Conservation (phyloP, 169 alveolate genomes). For the Haemoproteus tartakovskyi region DNA sequence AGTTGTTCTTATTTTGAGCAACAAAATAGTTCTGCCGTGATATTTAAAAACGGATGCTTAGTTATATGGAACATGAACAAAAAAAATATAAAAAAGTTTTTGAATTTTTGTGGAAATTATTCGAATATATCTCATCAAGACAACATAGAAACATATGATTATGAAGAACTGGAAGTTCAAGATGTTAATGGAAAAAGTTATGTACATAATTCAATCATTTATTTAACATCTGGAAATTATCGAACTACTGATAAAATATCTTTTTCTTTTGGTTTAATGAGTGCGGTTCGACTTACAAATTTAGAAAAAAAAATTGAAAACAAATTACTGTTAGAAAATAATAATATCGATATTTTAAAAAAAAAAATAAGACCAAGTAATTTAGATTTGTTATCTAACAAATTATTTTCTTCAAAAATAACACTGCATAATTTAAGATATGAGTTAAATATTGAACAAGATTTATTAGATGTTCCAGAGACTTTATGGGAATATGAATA, state of each 20-base stretch:
- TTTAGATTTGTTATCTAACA: conserved; percentile 47
- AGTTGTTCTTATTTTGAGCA: conserved; percentile 61
- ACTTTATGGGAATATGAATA: conserved; percentile 74
- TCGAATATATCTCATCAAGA: background rate
- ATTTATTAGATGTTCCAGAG: conserved; percentile 72
- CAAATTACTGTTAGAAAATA: conserved; percentile 55
- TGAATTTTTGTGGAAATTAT: conserved; percentile 1
- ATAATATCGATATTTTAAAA: conserved; percentile 56
- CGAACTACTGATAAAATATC: conserved; percentile 59
- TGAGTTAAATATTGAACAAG: conserved; percentile 65
- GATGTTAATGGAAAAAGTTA: conserved; percentile 53
- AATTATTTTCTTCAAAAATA: conserved; percentile 49
- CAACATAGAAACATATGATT: conserved; percentile 23
- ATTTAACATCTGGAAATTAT: conserved; percentile 21
- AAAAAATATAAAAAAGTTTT: conserved; percentile 29
- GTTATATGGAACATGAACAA: conserved; percentile 64
- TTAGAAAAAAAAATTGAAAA: conserved; percentile 64
- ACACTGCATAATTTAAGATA: conserved; percentile 56
- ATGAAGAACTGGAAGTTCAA: conserved; percentile 62
- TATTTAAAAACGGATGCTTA: conserved; percentile 64
- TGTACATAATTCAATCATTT: conserved; percentile 41
- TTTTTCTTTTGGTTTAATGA: conserved; percentile 44
- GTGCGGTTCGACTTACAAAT: conserved; percentile 62
- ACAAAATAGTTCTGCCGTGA: conserved; percentile 54
- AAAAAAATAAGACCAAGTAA: conserved; percentile 54